phyloP scores from a whole-genome alignment of 139 green algal genomes.

The Asterochloris sp. region DNA sequence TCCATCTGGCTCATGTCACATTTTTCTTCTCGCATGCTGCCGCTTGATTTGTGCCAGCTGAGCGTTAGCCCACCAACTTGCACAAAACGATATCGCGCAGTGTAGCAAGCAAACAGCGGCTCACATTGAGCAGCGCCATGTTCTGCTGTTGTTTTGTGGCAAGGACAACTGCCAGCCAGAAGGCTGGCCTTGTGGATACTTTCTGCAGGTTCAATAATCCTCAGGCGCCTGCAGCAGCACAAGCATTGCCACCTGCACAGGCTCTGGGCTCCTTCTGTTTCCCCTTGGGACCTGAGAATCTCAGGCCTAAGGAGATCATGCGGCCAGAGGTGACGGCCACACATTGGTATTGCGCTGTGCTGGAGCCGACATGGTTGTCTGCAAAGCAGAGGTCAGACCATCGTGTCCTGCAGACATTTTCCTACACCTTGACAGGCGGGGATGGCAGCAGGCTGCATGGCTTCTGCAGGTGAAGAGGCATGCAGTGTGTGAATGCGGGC shows the following conservation, averaged over 20 bases:
- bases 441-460: constrained; percentile 52
- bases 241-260: constrained; percentile 16
- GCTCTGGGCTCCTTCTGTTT: constrained; percentile 50
- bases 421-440: constrained; percentile 54
- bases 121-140: background rate
- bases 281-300: constrained; percentile 46
- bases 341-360: background rate
- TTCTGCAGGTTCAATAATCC: constrained; percentile 26
- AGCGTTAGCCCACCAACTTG: too few species aligned
- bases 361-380: background rate
- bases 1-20: too few species aligned
- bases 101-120: background rate
- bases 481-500: background rate
- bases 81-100: too few species aligned
- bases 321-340: constrained; percentile 41
- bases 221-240: background rate
- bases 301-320: constrained; percentile 51
- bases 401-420: background rate
- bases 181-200: constrained; percentile 6
- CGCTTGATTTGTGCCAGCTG: too few species aligned
- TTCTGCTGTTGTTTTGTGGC: constrained; percentile 20
- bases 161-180: constrained; percentile 1
- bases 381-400: background rate
- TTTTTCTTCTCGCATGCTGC: too few species aligned
- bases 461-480: constrained; percentile 42